A percentile compares a stretch with the other conserved stretches of the same genome.
Conservation (phyloP, 805 yeast species). For the Pichia paraexigua region DNA sequence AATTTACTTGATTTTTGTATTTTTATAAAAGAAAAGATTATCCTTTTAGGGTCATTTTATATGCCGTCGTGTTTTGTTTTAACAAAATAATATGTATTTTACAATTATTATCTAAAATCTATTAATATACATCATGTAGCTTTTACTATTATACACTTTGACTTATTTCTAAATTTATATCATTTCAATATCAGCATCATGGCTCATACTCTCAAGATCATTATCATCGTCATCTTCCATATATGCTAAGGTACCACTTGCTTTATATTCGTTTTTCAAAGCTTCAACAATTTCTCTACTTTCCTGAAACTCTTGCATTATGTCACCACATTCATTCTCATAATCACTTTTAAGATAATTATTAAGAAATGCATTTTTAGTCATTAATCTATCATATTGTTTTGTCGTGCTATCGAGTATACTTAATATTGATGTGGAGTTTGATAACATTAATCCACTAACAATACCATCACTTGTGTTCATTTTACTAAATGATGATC, state of each 20-base stretch:
- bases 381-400: constrained; percentile 75
- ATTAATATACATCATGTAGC: not conserved
- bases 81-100: not conserved
- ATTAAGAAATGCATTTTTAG: constrained; percentile 76
- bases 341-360: constrained; percentile 52
- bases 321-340: constrained; percentile 36
- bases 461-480: constrained; percentile 34
- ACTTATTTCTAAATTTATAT: not conserved
- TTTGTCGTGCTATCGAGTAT: constrained; percentile 58
- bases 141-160: not conserved
- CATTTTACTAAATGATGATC: constrained; percentile 47
- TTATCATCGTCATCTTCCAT: constrained; percentile 36
- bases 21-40: not conserved
- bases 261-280: constrained; percentile 40
- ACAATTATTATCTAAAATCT: not conserved
- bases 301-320: constrained; percentile 39
- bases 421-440: constrained; percentile 67
- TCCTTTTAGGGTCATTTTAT: not conserved
- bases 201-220: not conserved
- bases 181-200: not conserved
- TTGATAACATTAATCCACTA: constrained; percentile 78
- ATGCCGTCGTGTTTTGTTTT: not conserved
- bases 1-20: not conserved
- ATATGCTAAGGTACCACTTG: constrained; percentile 35
- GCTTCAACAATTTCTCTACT: constrained; percentile 39